phyloP scores from a whole-genome alignment of 768 basidiomycete genomes.

The Suillus americanus region DNA sequence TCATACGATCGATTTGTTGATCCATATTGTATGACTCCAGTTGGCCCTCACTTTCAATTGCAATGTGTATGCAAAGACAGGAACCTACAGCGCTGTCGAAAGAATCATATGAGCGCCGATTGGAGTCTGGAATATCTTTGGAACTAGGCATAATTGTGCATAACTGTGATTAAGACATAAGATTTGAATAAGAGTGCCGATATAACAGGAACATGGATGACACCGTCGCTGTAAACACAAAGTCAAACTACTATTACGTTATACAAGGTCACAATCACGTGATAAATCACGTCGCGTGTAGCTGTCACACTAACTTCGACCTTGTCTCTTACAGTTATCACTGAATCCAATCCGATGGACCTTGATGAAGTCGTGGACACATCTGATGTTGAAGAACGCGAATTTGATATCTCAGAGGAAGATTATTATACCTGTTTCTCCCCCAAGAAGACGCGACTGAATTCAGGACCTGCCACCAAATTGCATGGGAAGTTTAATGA shows the following conservation, averaged over 20 bases:
- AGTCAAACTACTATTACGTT: no score
- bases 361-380: conserved; percentile 56
- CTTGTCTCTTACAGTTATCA: not conserved
- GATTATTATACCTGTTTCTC: conserved; percentile 3
- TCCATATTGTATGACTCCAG: no score
- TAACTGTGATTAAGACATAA: not conserved
- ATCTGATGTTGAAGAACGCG: conserved; percentile 62
- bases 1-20: no score
- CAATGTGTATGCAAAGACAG: no score
- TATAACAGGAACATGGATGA: not conserved
- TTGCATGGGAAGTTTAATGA: conserved; percentile 8
- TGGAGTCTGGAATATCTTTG: not conserved
- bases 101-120: no score
- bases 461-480: not conserved
- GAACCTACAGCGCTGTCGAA: no score
- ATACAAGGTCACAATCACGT: not conserved
- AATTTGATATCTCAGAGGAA: conserved; percentile 29
- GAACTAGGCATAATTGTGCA: not conserved
- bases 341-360: conserved; percentile 22
- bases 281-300: not conserved
- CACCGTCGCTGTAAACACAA: no score
- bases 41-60: no score
- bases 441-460: not conserved
- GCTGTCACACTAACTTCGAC: not conserved
- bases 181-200: not conserved